Evolutionary conservation across 1,284 basidiomycete species (phyloP), one percentile per base, ranked within the genome.

Genomic region (Hortiboletus rubellus): DNA sequence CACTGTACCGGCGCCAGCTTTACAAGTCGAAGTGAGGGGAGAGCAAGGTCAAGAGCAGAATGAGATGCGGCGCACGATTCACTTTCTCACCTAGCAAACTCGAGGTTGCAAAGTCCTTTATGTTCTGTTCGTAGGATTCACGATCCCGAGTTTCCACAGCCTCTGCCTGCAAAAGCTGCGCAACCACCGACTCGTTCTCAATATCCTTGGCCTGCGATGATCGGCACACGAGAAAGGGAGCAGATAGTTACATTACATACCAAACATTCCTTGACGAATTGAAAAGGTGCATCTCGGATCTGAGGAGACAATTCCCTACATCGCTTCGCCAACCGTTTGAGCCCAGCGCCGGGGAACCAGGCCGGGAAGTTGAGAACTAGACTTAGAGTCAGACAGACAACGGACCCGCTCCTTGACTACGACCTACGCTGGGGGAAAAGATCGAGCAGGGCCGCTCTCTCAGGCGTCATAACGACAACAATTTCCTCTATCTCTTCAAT

Each of bases 281-380:
- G 66, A 48, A 74, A 70, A 1, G 76, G 73, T 12, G 62, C 56
- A 12, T 69, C 63, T 45, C 62, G 61, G 47, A 74, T 61, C 24
- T 64, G 57, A n/a, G 64, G 48, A 15, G 65, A 66, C n/a, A 71
- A 46, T 31, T 65, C 56, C 44, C 58, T 64, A 46, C 67, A 63
- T 46, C 65, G 60, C 14, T 54, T 52, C 7, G 70, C 72, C 22
- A 57, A 45, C 31, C 58, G 69, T 27, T 68, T 60, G 18, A 72
- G 64, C 18, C 49, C 56, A 1, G 66, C 62, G 8, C 72, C 71
- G 0, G 75, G 74, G 37, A 76, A 61, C 73, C 72, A 77, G 8
- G 69, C 54, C 1, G 77, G 74, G 37, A 77, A 46, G 12, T 60
- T 36, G 63, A 58, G 30, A 22, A 69, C 70, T 69, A 46, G 41